A percentile compares a stretch with the other conserved stretches of the same genome.
Conservation (phyloP, 805 yeast species). For the Starmerella bombi region DNA sequence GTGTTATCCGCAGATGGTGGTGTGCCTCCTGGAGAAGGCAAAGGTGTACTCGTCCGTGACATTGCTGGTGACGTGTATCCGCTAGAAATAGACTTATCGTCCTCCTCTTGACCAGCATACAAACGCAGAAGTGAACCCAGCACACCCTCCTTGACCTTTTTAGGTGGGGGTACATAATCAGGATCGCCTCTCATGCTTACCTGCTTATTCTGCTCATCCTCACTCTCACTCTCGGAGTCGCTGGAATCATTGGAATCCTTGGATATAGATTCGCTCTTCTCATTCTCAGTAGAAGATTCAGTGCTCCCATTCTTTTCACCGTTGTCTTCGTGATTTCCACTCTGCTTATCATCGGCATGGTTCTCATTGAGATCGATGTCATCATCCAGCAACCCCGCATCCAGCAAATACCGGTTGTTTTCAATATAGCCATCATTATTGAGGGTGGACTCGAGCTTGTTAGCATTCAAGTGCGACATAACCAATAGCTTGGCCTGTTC, state of each 20-base stretch:
- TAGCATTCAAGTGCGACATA: slow-evolving; percentile 14
- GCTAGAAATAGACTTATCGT: slow-evolving; percentile 10
- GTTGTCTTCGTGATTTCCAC: background rate
- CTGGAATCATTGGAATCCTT: slow-evolving; percentile 4
- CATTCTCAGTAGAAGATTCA: background rate
- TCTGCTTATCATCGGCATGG: background rate
- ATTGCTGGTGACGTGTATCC: slow-evolving; percentile 4
- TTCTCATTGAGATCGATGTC: slow-evolving; percentile 11
- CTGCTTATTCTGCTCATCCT: slow-evolving; percentile 9
- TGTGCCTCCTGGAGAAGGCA: slow-evolving; percentile 5
- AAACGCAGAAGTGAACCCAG: slow-evolving; percentile 61
- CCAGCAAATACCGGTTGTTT: slow-evolving; percentile 9
- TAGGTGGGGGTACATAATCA: slow-evolving; percentile 46
- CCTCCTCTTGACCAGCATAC: slow-evolving; percentile 32
- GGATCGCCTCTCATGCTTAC: slow-evolving; percentile 24
- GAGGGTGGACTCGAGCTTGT: slow-evolving; percentile 1
- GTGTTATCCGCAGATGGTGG: slow-evolving; percentile 2
- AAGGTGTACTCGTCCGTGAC: slow-evolving; percentile 7
- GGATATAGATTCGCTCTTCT: slow-evolving; percentile 1
- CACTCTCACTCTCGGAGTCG: slow-evolving; percentile 12
- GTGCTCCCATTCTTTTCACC: slow-evolving; percentile 4
- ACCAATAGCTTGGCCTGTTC: slow-evolving; percentile 21
- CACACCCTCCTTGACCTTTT: slow-evolving; percentile 71
- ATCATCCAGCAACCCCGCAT: slow-evolving; percentile 11
- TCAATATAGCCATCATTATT: slow-evolving; percentile 16